These are phyloP conservation scores for Pseudisothecium myosuroides DNA, from an alignment of 225 moss, liverwort and hornwort genomes.

Conservation along the genomic window DNA sequence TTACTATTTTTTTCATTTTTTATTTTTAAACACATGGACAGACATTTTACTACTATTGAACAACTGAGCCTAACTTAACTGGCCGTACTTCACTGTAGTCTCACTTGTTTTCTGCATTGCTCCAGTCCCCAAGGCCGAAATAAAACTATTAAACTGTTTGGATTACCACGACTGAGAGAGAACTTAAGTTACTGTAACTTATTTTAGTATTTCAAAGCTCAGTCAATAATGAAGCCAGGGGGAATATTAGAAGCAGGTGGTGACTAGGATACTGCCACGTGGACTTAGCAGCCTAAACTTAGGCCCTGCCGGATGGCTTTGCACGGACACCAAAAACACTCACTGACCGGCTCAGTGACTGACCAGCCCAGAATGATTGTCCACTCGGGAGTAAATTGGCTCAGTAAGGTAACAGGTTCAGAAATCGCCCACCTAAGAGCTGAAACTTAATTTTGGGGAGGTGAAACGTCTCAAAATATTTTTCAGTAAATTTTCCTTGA, in stretches of 20 bases:
- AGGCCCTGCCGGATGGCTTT: background rate
- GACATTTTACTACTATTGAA: background rate
- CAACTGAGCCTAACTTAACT: background rate
- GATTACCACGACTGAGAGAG: background rate
- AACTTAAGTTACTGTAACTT: background rate
- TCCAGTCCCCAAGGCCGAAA: background rate
- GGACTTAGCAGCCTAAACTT: background rate
- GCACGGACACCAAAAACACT: background rate
- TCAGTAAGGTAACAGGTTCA: too few species aligned
- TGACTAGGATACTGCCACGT: background rate
- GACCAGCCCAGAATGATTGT: background rate
- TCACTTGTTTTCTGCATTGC: background rate
- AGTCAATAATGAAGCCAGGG: background rate
- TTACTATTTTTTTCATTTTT: too few species aligned
- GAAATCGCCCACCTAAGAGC: too few species aligned
- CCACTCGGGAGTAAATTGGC: background rate
- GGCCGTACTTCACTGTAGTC: background rate
- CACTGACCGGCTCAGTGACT: background rate
- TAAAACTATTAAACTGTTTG: background rate
- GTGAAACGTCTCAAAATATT: too few species aligned
- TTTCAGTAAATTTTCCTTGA: too few species aligned
- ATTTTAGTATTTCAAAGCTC: background rate
- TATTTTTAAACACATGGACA: too few species aligned
- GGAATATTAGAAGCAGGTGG: background rate
- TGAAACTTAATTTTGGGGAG: too few species aligned